Evolutionary conservation across 352 stramenopile species (phyloP).

Genomic region (Globisporangium uncinulatum): DNA sequence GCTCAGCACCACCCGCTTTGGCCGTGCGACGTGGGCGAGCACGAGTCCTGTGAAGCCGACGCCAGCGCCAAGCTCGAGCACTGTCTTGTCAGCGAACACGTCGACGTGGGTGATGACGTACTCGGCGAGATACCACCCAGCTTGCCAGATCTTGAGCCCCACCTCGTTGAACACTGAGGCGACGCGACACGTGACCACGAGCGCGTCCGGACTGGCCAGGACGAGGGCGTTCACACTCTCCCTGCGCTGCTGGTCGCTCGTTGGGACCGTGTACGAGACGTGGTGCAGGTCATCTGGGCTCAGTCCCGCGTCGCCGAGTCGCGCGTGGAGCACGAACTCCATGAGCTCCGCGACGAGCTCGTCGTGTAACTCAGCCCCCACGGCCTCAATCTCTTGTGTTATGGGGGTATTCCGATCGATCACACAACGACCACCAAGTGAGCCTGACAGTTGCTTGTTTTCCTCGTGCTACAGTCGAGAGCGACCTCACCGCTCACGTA

Average conservation of each 20-base stretch:
- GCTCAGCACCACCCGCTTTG: constrained; percentile 46
- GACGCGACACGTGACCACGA: constrained; percentile 68
- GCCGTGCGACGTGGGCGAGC: constrained; percentile 32
- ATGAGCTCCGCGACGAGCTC: constrained; percentile 48
- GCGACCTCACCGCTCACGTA: constrained; percentile 44
- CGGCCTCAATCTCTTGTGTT: constrained; percentile 46
- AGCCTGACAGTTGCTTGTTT: no score
- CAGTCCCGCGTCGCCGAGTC: constrained; percentile 22
- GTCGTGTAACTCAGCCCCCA: constrained; percentile 40
- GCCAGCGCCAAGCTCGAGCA: constrained; percentile 70
- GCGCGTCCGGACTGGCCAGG: background rate
- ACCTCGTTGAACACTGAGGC: constrained; percentile 80
- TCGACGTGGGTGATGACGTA: constrained; percentile 50
- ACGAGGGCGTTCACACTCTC: background rate
- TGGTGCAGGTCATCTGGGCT: constrained; percentile 64
- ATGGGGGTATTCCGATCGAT: background rate
- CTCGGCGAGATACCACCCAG: constrained; percentile 69
- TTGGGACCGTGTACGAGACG: constrained; percentile 51
- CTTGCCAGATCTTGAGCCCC: constrained; percentile 80
- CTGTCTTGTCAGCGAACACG: constrained; percentile 39
- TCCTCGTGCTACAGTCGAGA: background rate
- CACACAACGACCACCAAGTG: no score
- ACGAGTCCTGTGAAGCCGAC: constrained; percentile 68
- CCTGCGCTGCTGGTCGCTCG: background rate
- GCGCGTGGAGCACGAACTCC: constrained; percentile 41